phyloP scores from a whole-genome alignment of 805 yeast genomes.

The Tanozyma kutaoensis region DNA sequence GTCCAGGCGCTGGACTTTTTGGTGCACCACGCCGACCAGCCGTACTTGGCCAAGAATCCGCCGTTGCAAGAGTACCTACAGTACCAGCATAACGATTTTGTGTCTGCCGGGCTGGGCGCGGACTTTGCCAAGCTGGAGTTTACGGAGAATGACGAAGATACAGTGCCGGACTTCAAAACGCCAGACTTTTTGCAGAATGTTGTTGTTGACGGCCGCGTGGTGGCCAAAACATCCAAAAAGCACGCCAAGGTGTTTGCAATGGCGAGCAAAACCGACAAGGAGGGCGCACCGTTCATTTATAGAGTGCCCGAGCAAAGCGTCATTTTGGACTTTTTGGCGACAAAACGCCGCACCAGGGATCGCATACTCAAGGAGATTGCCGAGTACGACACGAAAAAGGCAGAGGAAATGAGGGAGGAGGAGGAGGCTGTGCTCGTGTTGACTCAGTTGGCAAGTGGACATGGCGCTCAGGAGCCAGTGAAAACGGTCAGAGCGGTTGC shows the following conservation, averaged over 20 bases:
- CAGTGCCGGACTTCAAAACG: slow-evolving; percentile 14
- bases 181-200: slow-evolving; percentile 21
- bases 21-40: slow-evolving; percentile 21
- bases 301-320: slow-evolving; percentile 58
- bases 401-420: slow-evolving; percentile 11
- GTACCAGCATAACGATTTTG: slow-evolving; percentile 13
- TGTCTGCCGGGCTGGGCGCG: slow-evolving; percentile 2
- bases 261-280: slow-evolving; percentile 7
- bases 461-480: too few relatives aligned
- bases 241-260: slow-evolving; percentile 5
- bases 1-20: slow-evolving; percentile 16
- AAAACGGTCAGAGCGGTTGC: slow-evolving; percentile 6
- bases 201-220: slow-evolving; percentile 19
- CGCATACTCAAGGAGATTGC: slow-evolving; percentile 9
- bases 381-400: too few relatives aligned
- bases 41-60: slow-evolving; percentile 11
- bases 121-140: slow-evolving; percentile 10
- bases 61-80: slow-evolving; percentile 17
- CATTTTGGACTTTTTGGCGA: slow-evolving; percentile 53
- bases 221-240: slow-evolving; percentile 11
- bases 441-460: too few relatives aligned
- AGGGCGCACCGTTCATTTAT: slow-evolving; percentile 35
- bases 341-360: slow-evolving; percentile 19
- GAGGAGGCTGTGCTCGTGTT: too few relatives aligned
- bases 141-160: slow-evolving; percentile 8